Percentiles rank a stretch among this genome's conserved stretches.
phyloP scores from a whole-genome alignment of 2,329 filamentous ascomycete genomes.

The Aspergillus sp. region DNA sequence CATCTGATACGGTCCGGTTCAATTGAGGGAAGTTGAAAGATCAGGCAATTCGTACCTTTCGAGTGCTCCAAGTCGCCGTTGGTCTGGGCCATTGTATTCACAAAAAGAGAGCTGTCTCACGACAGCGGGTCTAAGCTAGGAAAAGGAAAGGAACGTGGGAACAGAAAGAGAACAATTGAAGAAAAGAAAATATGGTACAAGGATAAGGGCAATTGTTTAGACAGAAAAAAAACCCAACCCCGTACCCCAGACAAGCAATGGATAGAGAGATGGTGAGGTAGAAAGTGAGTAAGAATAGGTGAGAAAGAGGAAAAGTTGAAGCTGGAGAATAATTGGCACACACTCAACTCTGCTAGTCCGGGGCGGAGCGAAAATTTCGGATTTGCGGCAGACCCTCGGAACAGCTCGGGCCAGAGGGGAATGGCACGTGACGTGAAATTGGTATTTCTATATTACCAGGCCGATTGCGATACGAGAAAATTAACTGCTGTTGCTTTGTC shows the following conservation, averaged over 20 bases:
- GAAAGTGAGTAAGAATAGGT: slow-evolving; percentile 7
- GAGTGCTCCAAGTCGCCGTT: slow-evolving; percentile 35
- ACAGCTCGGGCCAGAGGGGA: slow-evolving; percentile 30
- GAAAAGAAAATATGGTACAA: slow-evolving; percentile 27
- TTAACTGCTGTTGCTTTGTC: too few relatives aligned
- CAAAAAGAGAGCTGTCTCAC: slow-evolving; percentile 4
- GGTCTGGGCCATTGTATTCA: slow-evolving; percentile 31
- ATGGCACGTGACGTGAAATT: background rate
- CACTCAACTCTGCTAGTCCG: background rate
- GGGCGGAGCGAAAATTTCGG: slow-evolving; percentile 35
- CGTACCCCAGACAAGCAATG: slow-evolving; percentile 22
- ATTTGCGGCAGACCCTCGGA: slow-evolving; percentile 36
- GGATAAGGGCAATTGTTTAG: slow-evolving; percentile 24
- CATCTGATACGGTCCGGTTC: background rate
- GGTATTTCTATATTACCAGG: background rate
- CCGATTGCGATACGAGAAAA: background rate
- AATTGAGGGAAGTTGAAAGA: background rate
- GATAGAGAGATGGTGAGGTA: slow-evolving; percentile 6
- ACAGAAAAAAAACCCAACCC: slow-evolving; percentile 28
- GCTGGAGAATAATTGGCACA: slow-evolving; percentile 15
- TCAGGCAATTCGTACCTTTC: slow-evolving; percentile 25
- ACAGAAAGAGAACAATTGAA: slow-evolving; percentile 18
- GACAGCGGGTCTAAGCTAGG: slow-evolving; percentile 8
- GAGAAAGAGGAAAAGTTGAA: slow-evolving; percentile 15
- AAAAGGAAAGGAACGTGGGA: slow-evolving; percentile 12